Evolutionary conservation across 352 stramenopile species (phyloP), one percentile per base, ranked within the genome.

Genomic region (Globisporangium orthogonon): DNA sequence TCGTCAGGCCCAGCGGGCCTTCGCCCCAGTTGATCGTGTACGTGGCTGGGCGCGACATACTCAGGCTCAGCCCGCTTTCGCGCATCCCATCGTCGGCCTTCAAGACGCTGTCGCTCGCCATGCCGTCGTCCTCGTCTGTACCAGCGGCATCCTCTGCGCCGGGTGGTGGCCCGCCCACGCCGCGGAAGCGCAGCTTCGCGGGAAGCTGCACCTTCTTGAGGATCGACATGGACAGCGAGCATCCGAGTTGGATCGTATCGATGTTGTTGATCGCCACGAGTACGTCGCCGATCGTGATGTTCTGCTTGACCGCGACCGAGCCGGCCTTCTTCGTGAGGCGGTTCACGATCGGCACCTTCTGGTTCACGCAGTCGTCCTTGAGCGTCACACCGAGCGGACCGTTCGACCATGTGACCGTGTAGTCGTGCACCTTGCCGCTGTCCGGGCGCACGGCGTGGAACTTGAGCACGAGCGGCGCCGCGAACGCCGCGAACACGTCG

Each of bases 231-330:
- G 82, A 91, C 28, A 94, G 65, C 49, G 84, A 91, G 56, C 84
- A 94, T 31, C 84, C 84, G 33, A 94, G 70, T 63, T 91, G 83
- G 57, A 94, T 91, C 17, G 84, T 94, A 56, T 94, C 84, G 30
- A 94, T 94, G 63, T 94, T 94, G 73, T 94, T 94, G 62, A 94
- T 94, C 35, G 84, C 80, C 47, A 91, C 83, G 13, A 94, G 67
- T 18, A 94, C 76, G 46, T 94, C 84, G 28, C 84, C 84, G 49
- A 94, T 94, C 18, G 76, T 79, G 52, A 94, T 94, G 59, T 94
- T 94, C 60, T 94, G 82, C 63, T 94, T 94, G 15, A 94, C 77
- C 30, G 84, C 84, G 47, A 94, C 84, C 10, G 84, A 94, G 18
- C 84, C 84, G 4, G 76, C 70, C 62, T 94, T 94, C 62, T 91